A percentile compares a stretch with the other conserved stretches of the same genome.
phyloP scores from a whole-genome alignment of 2,329 filamentous ascomycete genomes.

The Sporothrix luriei region DNA sequence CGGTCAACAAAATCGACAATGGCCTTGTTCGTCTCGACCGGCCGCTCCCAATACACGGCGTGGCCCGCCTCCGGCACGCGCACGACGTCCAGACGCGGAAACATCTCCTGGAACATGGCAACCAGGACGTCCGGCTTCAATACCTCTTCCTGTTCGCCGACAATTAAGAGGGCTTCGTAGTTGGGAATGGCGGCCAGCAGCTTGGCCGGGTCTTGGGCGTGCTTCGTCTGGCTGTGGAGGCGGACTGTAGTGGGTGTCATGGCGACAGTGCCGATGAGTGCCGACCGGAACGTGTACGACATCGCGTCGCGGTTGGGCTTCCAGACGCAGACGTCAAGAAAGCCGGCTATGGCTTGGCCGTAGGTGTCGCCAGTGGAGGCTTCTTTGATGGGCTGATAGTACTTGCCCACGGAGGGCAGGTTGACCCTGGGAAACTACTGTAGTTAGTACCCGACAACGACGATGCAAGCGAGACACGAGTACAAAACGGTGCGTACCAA shows the following conservation, averaged over 20 bases:
- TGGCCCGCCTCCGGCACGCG: conserved; percentile 23
- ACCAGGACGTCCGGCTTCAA: conserved; percentile 15
- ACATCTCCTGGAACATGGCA: not conserved
- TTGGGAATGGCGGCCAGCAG: not conserved
- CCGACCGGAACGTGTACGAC: conserved; percentile 25
- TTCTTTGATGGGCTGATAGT: conserved; percentile 7
- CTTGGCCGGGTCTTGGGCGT: conserved; percentile 24
- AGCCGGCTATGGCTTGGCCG: not conserved
- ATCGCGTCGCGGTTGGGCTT: conserved; percentile 25
- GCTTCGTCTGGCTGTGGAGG: not conserved
- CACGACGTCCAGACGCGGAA: conserved; percentile 23
- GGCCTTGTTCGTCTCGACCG: conserved; percentile 13
- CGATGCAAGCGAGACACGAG: too few relatives aligned
- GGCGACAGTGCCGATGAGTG: conserved; percentile 21
- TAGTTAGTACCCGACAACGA: not conserved
- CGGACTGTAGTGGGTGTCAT: conserved; percentile 12
- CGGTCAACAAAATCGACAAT: conserved; percentile 26
- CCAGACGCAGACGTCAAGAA: conserved; percentile 29
- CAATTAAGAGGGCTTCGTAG: conserved; percentile 22
- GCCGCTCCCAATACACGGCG: conserved; percentile 32
- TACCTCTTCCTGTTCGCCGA: conserved; percentile 27
- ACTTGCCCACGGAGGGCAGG: not conserved
- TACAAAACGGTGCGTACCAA: not conserved
- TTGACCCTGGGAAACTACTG: conserved; percentile 2
- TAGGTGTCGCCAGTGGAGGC: conserved; percentile 2